Base-by-base conservation (phyloP, 2,329 filamentous ascomycete genomes). In the Teratosphaeria gauchensis region DNA sequence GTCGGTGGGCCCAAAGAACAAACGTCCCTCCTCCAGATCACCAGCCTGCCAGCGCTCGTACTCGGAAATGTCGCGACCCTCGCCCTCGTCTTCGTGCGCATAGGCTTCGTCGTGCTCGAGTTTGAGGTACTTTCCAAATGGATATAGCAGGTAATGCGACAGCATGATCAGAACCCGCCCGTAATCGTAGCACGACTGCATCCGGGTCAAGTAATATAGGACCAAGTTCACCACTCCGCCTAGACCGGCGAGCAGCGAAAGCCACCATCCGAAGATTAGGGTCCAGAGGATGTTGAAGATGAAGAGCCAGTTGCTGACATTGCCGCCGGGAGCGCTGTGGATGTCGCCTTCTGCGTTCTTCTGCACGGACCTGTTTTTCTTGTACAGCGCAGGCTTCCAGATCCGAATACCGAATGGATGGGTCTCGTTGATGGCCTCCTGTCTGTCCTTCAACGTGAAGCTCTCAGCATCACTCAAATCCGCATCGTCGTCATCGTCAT, bases 41-140 rank as follows among this genome's bases (percentile, higher is more conserved):
- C 94, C 94, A 70, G 86, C 96, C 76, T 99, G 94, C 94, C 94
- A 99, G 75, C 96, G 91, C 73, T 99, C 94, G 71, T 99, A 99
- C 76, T 99, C 94, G 68, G 90, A 95, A 69, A 99, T 96, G 76
- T 92, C 97, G 69, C 94, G 85, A 21, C 94, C 94, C 75, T 99
- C 94, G 48, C 92, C 92, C 69, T 94, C 85, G 68, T 99, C 94
- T 75, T 99, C 94, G 61, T 96, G 89, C 54, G 90, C 80, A 71
- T 99, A 99, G 51, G 89, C 88, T 70, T 97, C 94, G 66, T 99
- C 94, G 72, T 92, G 89, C 71, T 96, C 87, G 42, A 99, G 82
- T 53, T 91, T 88, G 62, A 99, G 90, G 73, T 95, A 96, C 69
- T 95, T 95, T 64, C 94, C 94, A 72, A 99, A 99, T 0, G 94